phyloP scores from a whole-genome alignment of 345 rosid genomes.

The Citropsis articulata region DNA sequence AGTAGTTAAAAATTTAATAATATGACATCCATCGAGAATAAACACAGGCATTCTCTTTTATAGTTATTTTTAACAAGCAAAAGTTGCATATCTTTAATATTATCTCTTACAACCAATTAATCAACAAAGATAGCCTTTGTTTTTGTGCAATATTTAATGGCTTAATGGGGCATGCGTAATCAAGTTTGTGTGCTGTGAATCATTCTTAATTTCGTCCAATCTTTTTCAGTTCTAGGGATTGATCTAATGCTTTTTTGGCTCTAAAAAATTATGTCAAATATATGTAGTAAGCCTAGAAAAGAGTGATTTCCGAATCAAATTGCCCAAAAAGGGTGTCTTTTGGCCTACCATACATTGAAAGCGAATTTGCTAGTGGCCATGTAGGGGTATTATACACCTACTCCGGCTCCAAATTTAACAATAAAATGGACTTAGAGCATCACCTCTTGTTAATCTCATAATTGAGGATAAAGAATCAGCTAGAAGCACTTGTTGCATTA shows the following conservation, averaged over 20 bases:
- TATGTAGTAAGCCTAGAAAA: background rate
- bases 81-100: background rate
- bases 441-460: background rate
- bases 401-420: background rate
- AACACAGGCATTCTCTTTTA: no score
- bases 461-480: background rate
- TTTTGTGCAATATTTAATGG: constrained; percentile 4
- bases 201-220: background rate
- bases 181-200: constrained; percentile 3
- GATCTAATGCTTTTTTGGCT: background rate
- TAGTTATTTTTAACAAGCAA: constrained; percentile 2
- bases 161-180: background rate
- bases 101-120: constrained; percentile 2
- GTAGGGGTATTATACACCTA: background rate
- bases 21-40: no score
- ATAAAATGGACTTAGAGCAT: background rate
- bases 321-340: constrained; percentile 13
- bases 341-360: constrained; percentile 24
- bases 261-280: background rate
- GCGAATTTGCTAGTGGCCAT: constrained; percentile 20
- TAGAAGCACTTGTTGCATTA: constrained; percentile 12
- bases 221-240: background rate
- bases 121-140: constrained; percentile 8
- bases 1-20: no score
- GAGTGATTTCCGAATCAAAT: background rate